Evolutionary conservation across 2,329 filamentous ascomycete genomes (phyloP).

Genomic region (Calonectria hawksworthii): DNA sequence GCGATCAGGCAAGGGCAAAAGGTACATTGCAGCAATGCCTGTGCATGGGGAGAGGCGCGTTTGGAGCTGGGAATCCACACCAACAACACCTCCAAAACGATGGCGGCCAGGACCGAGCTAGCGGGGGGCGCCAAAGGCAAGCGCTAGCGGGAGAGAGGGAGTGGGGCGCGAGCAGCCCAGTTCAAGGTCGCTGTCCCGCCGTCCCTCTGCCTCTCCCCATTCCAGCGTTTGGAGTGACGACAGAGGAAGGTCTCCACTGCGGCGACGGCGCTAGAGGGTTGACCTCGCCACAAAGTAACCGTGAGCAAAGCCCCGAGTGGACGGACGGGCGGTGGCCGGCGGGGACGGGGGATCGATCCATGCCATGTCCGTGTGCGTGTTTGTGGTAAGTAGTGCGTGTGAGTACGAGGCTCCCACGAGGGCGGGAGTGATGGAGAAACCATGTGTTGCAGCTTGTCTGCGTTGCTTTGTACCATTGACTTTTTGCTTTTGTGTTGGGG

Average conservation of each 20-base stretch:
- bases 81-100: slow-evolving; percentile 12
- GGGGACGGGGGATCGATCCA: not conserved
- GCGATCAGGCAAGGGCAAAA: slow-evolving; percentile 14
- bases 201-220: slow-evolving; percentile 14
- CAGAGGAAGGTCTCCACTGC: slow-evolving; percentile 29
- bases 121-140: slow-evolving; percentile 11
- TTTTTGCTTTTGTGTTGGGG: not conserved
- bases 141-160: slow-evolving; percentile 33
- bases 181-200: slow-evolving; percentile 10
- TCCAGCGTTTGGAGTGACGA: slow-evolving; percentile 38
- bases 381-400: not conserved
- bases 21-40: slow-evolving; percentile 18
- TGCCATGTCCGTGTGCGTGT: slow-evolving; percentile 6
- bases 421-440: slow-evolving; percentile 1
- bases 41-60: slow-evolving; percentile 15
- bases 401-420: slow-evolving; percentile 14
- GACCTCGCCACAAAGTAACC: slow-evolving; percentile 39
- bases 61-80: slow-evolving; percentile 10
- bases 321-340: not conserved
- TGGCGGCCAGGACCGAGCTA: slow-evolving; percentile 19
- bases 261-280: slow-evolving; percentile 27
- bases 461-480: slow-evolving; percentile 6
- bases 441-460: not conserved
- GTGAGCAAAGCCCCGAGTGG: slow-evolving; percentile 24
- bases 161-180: slow-evolving; percentile 32